A percentile compares a stretch with the other conserved stretches of the same genome.
phyloP scores from a whole-genome alignment of 2,329 filamentous ascomycete genomes.

The Celoporthe dispersa region DNA sequence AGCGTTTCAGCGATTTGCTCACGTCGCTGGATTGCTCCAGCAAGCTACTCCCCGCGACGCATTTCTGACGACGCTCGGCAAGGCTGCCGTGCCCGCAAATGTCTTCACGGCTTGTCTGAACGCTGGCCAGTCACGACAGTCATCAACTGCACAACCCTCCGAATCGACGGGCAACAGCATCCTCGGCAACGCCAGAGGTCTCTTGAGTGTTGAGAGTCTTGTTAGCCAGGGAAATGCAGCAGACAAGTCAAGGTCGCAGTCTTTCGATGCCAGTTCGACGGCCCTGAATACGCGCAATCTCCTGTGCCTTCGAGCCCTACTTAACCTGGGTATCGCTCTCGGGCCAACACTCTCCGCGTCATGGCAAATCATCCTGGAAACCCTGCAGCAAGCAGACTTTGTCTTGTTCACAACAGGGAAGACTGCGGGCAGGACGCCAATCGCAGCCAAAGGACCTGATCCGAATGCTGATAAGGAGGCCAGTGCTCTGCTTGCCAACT shows the following conservation, averaged over 20 bases:
- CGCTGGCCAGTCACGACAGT: slow-evolving; percentile 48
- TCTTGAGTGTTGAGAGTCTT: slow-evolving; percentile 75
- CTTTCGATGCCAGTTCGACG: slow-evolving; percentile 56
- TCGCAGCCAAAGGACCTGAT: slow-evolving; percentile 52
- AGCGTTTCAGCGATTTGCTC: slow-evolving; percentile 92
- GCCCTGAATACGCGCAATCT: slow-evolving; percentile 86
- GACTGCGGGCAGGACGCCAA: slow-evolving; percentile 54
- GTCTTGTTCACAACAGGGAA: slow-evolving; percentile 72
- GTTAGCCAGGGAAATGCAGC: slow-evolving; percentile 56
- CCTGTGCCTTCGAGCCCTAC: slow-evolving; percentile 82
- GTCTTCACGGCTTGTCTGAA: slow-evolving; percentile 65
- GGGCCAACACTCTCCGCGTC: slow-evolving; percentile 83
- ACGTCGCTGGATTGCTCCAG: slow-evolving; percentile 87
- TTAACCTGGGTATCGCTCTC: slow-evolving; percentile 95
- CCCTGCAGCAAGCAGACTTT: slow-evolving; percentile 89
- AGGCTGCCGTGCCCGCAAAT: slow-evolving; percentile 88
- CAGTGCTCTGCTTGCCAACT: slow-evolving; percentile 62
- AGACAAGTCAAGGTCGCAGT: slow-evolving; percentile 64
- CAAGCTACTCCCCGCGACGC: slow-evolving; percentile 88
- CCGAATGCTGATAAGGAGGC: slow-evolving; percentile 56
- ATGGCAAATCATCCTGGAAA: slow-evolving; percentile 91
- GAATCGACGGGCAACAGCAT: slow-evolving; percentile 60
- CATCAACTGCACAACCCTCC: slow-evolving; percentile 48
- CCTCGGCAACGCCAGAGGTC: slow-evolving; percentile 71
- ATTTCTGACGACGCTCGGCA: slow-evolving; percentile 90